These are phyloP conservation scores for Solanum sejunctum DNA, from an alignment of 257 asterid species.

Conservation along the genomic window DNA sequence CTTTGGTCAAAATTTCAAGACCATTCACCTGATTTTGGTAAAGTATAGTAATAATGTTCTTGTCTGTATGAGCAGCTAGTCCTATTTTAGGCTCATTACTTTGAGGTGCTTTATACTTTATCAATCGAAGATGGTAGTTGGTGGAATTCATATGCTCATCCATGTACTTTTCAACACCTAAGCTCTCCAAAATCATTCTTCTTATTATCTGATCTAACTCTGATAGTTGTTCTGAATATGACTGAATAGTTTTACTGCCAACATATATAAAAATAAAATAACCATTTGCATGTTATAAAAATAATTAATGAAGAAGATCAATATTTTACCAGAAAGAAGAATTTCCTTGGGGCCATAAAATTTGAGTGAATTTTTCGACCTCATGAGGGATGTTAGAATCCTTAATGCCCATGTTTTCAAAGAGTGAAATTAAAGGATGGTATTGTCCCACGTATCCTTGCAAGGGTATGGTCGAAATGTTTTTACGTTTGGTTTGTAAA, in stretches of 20 bases:
- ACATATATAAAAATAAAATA: neutral
- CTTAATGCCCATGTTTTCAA: constrained; percentile 48
- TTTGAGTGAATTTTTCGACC: constrained; percentile 16
- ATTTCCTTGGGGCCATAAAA: constrained; percentile 54
- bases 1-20: too few species aligned
- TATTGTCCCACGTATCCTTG: constrained; percentile 53
- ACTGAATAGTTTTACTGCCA: constrained; percentile 20
- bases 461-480: constrained; percentile 32
- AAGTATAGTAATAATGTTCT: too few species aligned
- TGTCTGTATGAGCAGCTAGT: too few species aligned
- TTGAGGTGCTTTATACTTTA: too few species aligned
- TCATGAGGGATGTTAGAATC: constrained; percentile 15
- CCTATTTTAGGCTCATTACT: too few species aligned
- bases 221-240: constrained; percentile 18
- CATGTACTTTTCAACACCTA: constrained; percentile 28
- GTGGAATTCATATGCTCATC: constrained; percentile 38
- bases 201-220: constrained; percentile 34
- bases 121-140: too few species aligned
- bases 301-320: neutral
- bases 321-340: constrained; percentile 27
- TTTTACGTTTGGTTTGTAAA: constrained; percentile 22
- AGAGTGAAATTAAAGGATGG: constrained; percentile 29
- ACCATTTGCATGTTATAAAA: too few species aligned
- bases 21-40: too few species aligned
- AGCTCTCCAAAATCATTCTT: constrained; percentile 34